Evolutionary conservation across 2,329 filamentous ascomycete genomes (phyloP), one percentile per base, ranked within the genome.

Genomic region (Coniochaeta sp.): DNA sequence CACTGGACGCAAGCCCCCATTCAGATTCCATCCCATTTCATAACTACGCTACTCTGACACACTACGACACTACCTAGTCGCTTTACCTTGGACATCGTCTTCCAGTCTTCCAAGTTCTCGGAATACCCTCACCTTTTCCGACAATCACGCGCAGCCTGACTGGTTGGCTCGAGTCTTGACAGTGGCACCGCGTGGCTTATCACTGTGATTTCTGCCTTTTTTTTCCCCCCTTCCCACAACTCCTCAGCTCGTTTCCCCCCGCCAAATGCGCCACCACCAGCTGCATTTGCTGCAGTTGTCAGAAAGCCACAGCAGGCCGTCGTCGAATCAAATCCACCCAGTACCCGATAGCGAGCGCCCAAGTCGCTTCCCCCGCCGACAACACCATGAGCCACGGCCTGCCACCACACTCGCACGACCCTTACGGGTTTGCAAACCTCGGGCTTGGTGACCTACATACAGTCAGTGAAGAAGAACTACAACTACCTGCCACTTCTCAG

Each of bases 211-310:
- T 52, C n/a, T 55, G 52, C 52, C 38, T 56, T 36, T 36, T 56
- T 56, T 36, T 36, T 38, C 32, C 17, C 24, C 8, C 5, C 50
- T 34, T 34, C 12, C 12, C 32, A 6, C 32, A 34, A 34, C 38
- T 55, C 54, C 14, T 38, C 30, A 36, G 54, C 30, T 24, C 28
- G n/a, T 28, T 14, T 38, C 32, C 54, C 42, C 42, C 47, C 47
- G 24, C 24, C 47, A 52, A 52, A 56, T 56, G 54, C 54, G 54
- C 54, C 54, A 56, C 54, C 17, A 56, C 54, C 19, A n/a, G 54
- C 54, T 38, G 34, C 17, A 38, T 26, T 56, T 56, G 30, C 54
- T 56, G 30, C 54, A 36, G 9, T 56, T 56, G 54, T 38, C 12
- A 56, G 54, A 56, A 24, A 38, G 32, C 34, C 54, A 36, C 34